phyloP scores from a whole-genome alignment of 2,329 filamentous ascomycete species.

The Beauveria medogensis region DNA sequence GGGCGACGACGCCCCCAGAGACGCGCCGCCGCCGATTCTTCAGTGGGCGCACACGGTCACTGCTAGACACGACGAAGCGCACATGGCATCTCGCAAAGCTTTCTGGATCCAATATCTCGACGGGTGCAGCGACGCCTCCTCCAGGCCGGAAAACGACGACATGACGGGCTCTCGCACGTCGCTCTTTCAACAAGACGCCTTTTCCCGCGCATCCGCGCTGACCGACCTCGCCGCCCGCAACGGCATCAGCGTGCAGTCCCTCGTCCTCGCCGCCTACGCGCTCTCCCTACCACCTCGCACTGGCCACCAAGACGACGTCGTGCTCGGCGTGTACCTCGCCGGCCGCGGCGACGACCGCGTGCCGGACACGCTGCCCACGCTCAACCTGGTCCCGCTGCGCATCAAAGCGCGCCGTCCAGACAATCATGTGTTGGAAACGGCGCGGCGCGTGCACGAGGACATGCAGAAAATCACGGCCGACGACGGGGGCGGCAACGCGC shows the following conservation, averaged over 20 bases:
- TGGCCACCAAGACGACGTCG: slow-evolving; percentile 24
- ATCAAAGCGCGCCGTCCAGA: slow-evolving; percentile 30
- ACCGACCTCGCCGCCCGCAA: slow-evolving; percentile 30
- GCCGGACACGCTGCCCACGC: slow-evolving; percentile 53
- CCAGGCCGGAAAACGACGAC: slow-evolving; percentile 15
- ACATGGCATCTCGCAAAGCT: slow-evolving; percentile 12
- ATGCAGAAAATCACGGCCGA: slow-evolving; percentile 49
- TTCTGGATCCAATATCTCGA: slow-evolving; percentile 38
- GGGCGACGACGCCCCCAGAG: not conserved
- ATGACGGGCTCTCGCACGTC: slow-evolving; percentile 24
- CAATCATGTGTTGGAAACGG: slow-evolving; percentile 38
- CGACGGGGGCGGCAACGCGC: slow-evolving; percentile 31
- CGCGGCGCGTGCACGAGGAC: slow-evolving; percentile 58
- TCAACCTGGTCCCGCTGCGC: slow-evolving; percentile 69
- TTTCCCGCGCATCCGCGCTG: not conserved
- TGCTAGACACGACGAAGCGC: slow-evolving; percentile 15
- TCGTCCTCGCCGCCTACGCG: slow-evolving; percentile 29
- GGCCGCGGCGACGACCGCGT: slow-evolving; percentile 55
- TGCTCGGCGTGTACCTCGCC: slow-evolving; percentile 76
- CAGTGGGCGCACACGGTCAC: slow-evolving; percentile 32
- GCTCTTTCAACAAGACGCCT: not conserved
- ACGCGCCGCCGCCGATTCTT: not conserved
- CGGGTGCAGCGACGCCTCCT: not conserved
- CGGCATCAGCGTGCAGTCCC: slow-evolving; percentile 58
- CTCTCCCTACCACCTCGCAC: slow-evolving; percentile 26